These are phyloP conservation scores for Zopfia rhizophila DNA, from an alignment of 2,329 filamentous ascomycete genomes.

Conservation along the genomic window DNA sequence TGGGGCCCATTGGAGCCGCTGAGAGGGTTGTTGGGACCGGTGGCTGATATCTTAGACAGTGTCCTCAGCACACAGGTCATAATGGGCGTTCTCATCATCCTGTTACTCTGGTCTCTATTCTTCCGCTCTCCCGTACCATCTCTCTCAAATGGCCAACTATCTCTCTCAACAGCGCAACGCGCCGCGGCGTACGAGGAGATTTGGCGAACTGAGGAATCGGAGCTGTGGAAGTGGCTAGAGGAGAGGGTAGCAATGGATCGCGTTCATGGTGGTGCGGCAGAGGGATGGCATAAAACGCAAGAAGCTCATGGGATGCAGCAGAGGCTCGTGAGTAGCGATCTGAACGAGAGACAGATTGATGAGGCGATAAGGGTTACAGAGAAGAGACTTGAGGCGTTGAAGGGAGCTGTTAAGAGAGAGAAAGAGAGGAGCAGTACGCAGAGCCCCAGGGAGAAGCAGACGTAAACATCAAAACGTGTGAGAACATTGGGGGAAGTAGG, in stretches of 20 bases:
- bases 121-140: slow-evolving; percentile 48
- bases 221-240: slow-evolving; percentile 93
- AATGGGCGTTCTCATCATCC: slow-evolving; percentile 76
- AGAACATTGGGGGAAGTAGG: no score
- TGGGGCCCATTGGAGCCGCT: slow-evolving; percentile 89
- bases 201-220: slow-evolving; percentile 87
- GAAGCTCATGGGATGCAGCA: slow-evolving; percentile 63
- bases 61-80: slow-evolving; percentile 81
- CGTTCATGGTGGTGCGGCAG: slow-evolving; percentile 36
- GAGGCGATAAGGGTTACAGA: slow-evolving; percentile 88
- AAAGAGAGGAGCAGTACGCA: slow-evolving; percentile 25
- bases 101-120: slow-evolving; percentile 45
- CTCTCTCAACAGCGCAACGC: slow-evolving; percentile 67
- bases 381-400: slow-evolving; percentile 81
- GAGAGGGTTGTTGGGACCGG: slow-evolving; percentile 73
- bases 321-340: slow-evolving; percentile 67
- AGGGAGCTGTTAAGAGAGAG: slow-evolving; percentile 68
- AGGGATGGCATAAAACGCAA: slow-evolving; percentile 40
- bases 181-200: slow-evolving; percentile 91
- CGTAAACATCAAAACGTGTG: no score
- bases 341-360: slow-evolving; percentile 78
- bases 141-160: slow-evolving; percentile 43
- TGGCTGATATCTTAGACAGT: slow-evolving; percentile 75
- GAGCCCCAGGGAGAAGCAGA: background rate
- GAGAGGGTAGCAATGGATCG: slow-evolving; percentile 80